Conservation (phyloP, 148 eudicot species). For the Rhododendron mucronatum region DNA sequence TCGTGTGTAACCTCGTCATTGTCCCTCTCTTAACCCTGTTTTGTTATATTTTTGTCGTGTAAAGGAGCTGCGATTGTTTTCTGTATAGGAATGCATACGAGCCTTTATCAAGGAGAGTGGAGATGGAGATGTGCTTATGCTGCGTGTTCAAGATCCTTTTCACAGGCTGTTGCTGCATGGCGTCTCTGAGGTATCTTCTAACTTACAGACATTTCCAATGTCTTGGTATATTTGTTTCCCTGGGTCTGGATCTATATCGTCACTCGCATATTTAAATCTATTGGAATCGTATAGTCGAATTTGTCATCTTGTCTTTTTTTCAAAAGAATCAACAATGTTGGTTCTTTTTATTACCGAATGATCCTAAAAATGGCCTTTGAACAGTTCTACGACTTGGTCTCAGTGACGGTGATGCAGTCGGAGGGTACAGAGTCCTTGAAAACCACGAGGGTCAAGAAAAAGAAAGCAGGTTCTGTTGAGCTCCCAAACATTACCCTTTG, state of each 20-base stretch:
- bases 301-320: neutral
- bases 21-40: neutral
- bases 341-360: neutral
- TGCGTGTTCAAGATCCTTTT: constrained; percentile 80
- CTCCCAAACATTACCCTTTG: constrained; percentile 16
- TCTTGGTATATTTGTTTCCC: neutral
- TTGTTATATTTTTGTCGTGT: neutral
- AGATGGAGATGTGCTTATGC: constrained; percentile 47
- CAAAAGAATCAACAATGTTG: neutral
- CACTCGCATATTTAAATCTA: neutral
- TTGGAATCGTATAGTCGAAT: neutral
- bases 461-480: constrained; percentile 37
- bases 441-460: constrained; percentile 69
- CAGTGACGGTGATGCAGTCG: constrained; percentile 42
- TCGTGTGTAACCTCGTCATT: neutral
- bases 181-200: constrained; percentile 72
- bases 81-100: constrained; percentile 57
- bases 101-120: constrained; percentile 49
- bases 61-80: neutral
- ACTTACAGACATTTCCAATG: neutral
- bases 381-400: constrained; percentile 79
- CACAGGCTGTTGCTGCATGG: constrained; percentile 92
- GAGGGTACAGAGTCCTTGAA: constrained; percentile 44
- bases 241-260: neutral
- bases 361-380: neutral